Evolutionary conservation across 768 basidiomycete species (phyloP).

Genomic region (Rhodosporidiobolus sp.): DNA sequence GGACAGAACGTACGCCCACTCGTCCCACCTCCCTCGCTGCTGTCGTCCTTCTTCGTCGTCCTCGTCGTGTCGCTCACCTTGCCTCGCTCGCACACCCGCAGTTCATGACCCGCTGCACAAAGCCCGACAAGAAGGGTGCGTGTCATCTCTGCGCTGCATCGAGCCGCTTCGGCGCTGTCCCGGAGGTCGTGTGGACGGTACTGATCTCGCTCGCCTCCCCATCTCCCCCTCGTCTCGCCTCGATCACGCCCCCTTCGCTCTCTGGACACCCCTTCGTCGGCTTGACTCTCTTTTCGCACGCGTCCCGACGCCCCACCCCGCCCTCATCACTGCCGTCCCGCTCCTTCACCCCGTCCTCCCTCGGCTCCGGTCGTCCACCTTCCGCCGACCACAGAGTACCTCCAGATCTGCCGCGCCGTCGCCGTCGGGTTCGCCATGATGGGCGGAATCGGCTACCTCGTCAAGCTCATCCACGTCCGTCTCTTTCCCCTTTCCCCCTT

Average conservation of each 20-base stretch:
- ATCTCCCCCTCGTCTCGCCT: too few species aligned
- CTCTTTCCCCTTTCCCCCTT: too few species aligned
- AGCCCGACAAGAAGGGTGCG: conserved; percentile 90
- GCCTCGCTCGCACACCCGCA: conserved; percentile 47
- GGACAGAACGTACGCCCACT: conserved; percentile 70
- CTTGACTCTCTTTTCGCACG: background rate
- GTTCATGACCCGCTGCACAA: conserved; percentile 97
- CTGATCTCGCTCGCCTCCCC: background rate
- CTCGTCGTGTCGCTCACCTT: background rate
- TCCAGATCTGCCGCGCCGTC: conserved; percentile 91
- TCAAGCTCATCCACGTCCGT: conserved; percentile 43
- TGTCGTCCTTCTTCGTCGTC: conserved; percentile 30
- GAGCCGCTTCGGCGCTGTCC: background rate
- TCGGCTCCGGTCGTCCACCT: background rate
- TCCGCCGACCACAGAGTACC: conserved; percentile 63
- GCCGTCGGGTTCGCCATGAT: conserved; percentile 97
- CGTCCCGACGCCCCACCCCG: too few species aligned
- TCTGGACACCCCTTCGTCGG: background rate
- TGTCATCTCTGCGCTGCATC: too few species aligned
- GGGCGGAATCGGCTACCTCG: conserved; percentile 94
- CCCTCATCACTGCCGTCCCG: background rate
- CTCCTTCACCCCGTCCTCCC: conserved; percentile 2
- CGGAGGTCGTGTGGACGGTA: background rate
- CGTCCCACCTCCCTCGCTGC: background rate
- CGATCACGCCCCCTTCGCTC: too few species aligned